Percentiles rank a stretch among this genome's conserved stretches.
Evolutionary conservation across 164 flowering plant species (phyloP).

Genomic region (Nelumbo lutea): DNA sequence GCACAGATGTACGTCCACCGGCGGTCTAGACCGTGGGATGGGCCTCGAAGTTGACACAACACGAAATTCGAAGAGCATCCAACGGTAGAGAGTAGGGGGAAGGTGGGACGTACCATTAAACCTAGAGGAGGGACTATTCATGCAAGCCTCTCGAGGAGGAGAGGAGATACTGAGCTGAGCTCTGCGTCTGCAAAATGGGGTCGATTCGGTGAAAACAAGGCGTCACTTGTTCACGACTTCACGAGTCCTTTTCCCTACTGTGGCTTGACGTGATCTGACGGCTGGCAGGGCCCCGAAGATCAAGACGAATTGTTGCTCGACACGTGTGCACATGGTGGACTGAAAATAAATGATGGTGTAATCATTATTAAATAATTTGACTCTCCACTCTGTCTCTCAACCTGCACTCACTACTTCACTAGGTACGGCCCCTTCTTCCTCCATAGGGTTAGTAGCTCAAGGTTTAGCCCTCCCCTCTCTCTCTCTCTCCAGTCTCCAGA

Average conservation of each 20-base stretch:
- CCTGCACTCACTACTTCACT: not conserved
- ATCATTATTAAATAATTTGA: conserved; percentile 54
- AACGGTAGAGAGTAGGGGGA: too few species aligned
- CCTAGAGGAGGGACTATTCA: too few species aligned
- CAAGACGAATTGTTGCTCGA: conserved; percentile 11
- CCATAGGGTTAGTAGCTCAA: not conserved
- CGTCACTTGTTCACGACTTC: conserved; percentile 18
- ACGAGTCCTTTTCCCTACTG: conserved; percentile 14
- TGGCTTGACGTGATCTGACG: conserved; percentile 19
- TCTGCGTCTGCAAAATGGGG: too few species aligned
- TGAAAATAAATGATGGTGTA: conserved; percentile 36
- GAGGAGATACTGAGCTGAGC: too few species aligned
- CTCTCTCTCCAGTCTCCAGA: too few species aligned
- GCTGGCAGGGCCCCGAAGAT: conserved; percentile 6
- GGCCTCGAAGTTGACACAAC: too few species aligned
- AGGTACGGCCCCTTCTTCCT: not conserved
- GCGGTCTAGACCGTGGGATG: too few species aligned
- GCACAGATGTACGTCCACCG: too few species aligned
- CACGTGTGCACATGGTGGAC: conserved; percentile 25
- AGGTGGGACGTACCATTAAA: too few species aligned
- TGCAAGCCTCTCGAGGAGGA: too few species aligned
- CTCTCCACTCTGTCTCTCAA: conserved; percentile 6
- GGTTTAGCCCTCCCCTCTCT: not conserved
- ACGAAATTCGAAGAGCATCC: too few species aligned
- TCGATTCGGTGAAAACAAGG: conserved; percentile 28